Base-by-base conservation (phyloP, 441 rosid species). In the Gossypium schwendimanii region DNA sequence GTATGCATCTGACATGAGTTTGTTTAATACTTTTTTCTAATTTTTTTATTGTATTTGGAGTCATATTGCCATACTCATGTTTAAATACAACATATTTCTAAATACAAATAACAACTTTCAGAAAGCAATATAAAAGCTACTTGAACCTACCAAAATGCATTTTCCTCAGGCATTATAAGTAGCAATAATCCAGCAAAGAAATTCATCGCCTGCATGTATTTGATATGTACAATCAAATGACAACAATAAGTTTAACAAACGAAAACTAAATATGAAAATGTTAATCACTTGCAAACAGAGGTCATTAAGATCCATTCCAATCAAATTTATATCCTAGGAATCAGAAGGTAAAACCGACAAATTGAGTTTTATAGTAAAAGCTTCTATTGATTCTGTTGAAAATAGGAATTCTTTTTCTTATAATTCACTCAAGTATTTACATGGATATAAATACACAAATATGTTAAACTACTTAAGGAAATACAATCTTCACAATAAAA, bases 151-250 rank as follows among this genome's bases (percentile, higher is more conserved):
- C 94, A 89, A 80, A 89, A 89, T 69, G 94, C 94, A 80, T 89
- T 86, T 80, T 89, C 94, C 75, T 89, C 94, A 20, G 94, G 92
- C 92, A 89, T 89, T 82, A 89, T 61, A 55, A 89, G 91, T 77
- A 89, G 86, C 75, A 89, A 80, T 65, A 87, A 39, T 11, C 94
- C 94, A 81, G 94, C 94, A 79, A 89, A 86, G 81, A 86, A 87
- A 78, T 89, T 89, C 92, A 89, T 89, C 71, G 88, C 92, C 94
- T 89, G 88, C 85, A 82, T 24, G 75, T 62, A 33, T 81, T 81
- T 59, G 49, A 33, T 49, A 49, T 63, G 70, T 7, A 41, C 77
- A 70, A 71, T 66, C 70, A 63, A 69, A 75, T 33, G 23, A 68
- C 54, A 61, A 12, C 7, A 49, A 50, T 14, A 58, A 71, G 10